Conservation (phyloP, 2,329 filamentous ascomycete species). For the Leptographium galeiforme region DNA sequence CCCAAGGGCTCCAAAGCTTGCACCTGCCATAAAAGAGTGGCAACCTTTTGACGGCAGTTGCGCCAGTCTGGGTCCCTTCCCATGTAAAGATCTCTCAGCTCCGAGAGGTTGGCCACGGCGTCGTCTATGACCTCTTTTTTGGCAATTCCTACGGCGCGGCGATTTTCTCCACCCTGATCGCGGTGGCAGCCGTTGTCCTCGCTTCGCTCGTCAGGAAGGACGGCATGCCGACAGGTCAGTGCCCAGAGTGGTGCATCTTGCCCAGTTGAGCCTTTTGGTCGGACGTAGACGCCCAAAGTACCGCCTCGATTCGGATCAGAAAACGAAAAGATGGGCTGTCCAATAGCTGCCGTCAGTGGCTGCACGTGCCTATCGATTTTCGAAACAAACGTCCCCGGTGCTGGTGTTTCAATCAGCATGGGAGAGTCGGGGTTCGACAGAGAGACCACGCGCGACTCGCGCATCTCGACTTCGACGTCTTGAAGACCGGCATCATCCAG, state of each 20-base stretch:
- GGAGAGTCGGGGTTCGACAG: not conserved
- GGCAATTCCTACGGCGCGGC: not conserved
- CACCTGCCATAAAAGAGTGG: not conserved
- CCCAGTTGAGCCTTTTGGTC: not conserved
- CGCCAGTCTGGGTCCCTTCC: too few species aligned
- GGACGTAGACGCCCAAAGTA: not conserved
- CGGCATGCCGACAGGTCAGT: not conserved
- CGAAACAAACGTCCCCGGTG: not conserved
- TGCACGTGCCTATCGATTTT: not conserved
- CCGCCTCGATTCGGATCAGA: not conserved
- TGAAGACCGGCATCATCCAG: not conserved
- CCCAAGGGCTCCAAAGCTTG: not conserved
- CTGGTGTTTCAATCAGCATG: not conserved
- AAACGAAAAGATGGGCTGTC: not conserved
- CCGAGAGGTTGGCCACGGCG: not conserved
- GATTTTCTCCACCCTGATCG: not conserved
- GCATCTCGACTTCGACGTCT: not conserved
- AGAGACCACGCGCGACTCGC: not conserved
- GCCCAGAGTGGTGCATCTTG: not conserved
- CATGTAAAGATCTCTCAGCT: not conserved
- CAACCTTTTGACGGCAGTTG: not conserved
- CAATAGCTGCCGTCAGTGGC: not conserved
- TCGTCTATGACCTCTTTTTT: not conserved
- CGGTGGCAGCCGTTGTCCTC: not conserved
- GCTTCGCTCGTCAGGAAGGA: not conserved